These are phyloP conservation scores for Lobulomyces angularis DNA, from an alignment of 192 early-diverging fungal genomes.

Conservation along the genomic window DNA sequence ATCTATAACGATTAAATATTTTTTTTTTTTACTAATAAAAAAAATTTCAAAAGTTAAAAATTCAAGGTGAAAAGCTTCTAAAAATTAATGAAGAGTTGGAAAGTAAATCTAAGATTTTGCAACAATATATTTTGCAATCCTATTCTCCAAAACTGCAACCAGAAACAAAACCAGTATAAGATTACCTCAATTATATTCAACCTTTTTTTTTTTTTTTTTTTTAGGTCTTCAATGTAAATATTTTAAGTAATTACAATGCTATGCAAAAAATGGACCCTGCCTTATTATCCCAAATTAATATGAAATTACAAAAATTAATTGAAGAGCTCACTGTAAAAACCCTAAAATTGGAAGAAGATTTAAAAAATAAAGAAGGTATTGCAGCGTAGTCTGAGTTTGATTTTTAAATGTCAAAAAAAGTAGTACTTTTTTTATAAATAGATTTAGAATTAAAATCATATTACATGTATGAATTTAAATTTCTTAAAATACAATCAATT, in stretches of 20 bases:
- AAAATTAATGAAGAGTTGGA: slow-evolving; percentile 31
- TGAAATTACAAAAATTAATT: slow-evolving; percentile 46
- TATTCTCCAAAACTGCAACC: slow-evolving; percentile 28
- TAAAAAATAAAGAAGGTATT: background rate
- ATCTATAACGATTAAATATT: background rate
- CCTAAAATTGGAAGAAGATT: background rate
- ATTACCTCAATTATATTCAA: background rate
- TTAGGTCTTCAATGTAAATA: slow-evolving; percentile 28
- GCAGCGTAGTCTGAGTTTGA: too few species aligned
- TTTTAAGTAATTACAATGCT: slow-evolving; percentile 23
- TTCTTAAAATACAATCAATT: too few species aligned
- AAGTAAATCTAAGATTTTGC: slow-evolving; percentile 32
- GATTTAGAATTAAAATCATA: too few species aligned
- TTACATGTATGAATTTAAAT: too few species aligned
- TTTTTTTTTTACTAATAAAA: background rate
- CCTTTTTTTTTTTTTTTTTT: slow-evolving; percentile 1
- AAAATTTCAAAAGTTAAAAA: slow-evolving; percentile 15
- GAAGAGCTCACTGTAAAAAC: slow-evolving; percentile 17
- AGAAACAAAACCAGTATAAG: slow-evolving; percentile 22
- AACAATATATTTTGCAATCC: slow-evolving; percentile 36
- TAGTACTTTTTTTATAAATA: too few species aligned
- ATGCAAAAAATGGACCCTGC: slow-evolving; percentile 44
- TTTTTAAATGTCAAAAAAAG: too few species aligned
- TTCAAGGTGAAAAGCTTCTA: slow-evolving; percentile 16
- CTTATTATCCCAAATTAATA: slow-evolving; percentile 35